These are phyloP conservation scores for Onygena corvina DNA, from an alignment of 2,329 filamentous ascomycete species.

Conservation along the genomic window DNA sequence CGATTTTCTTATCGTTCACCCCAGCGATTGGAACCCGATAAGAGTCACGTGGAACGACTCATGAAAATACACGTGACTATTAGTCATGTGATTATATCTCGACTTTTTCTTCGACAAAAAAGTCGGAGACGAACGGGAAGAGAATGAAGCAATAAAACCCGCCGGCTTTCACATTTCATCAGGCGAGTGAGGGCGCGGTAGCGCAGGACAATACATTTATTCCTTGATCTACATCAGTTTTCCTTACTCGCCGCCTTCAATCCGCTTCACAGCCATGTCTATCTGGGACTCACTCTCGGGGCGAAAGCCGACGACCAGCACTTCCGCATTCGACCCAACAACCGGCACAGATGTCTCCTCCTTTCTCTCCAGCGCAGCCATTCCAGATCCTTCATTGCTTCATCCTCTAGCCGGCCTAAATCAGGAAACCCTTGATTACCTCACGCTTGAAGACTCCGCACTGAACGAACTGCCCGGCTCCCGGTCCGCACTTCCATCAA, in stretches of 20 bases:
- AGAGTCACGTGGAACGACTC: constrained; percentile 4
- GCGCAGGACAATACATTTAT: constrained; percentile 13
- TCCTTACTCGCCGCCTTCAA: constrained; percentile 2
- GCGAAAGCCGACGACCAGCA: constrained; percentile 44
- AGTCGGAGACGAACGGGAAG: background rate
- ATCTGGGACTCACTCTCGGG: constrained; percentile 52
- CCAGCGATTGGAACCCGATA: background rate
- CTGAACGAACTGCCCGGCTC: constrained; percentile 76
- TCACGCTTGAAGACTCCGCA: constrained; percentile 81
- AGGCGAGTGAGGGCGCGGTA: background rate
- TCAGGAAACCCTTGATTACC: constrained; percentile 85
- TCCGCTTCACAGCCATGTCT: constrained; percentile 33
- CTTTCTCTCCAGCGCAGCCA: constrained; percentile 64
- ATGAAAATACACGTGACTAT: background rate
- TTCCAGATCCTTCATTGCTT: constrained; percentile 75
- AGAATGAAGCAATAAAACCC: constrained; percentile 5
- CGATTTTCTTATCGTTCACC: background rate
- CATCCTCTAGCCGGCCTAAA: constrained; percentile 91
- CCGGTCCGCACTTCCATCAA: constrained; percentile 79
- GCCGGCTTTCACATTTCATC: constrained; percentile 17
- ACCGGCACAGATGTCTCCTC: constrained; percentile 69
- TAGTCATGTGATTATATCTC: background rate
- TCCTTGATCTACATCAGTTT: background rate
- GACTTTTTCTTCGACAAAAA: constrained; percentile 3
- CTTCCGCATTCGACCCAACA: constrained; percentile 56